Evolutionary conservation across 805 yeast species (phyloP), one percentile per base, ranked within the genome.

Genomic region (Metschnikowia sp.): DNA sequence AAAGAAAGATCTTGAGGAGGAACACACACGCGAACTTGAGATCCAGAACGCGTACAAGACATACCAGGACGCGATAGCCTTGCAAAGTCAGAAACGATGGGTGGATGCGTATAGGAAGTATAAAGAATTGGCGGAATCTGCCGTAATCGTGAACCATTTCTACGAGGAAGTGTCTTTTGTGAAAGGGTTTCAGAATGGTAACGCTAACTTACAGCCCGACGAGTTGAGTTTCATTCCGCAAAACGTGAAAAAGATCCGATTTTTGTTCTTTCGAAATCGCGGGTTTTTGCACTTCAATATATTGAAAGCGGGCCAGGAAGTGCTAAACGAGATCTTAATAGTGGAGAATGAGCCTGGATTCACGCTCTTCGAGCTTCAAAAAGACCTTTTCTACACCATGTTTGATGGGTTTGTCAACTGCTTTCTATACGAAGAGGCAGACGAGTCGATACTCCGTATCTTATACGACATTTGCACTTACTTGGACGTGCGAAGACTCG

Each of bases 1-100:
- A 32, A 92, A 88, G 53, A 69, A 70, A 49, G 75, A 69, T 46
- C 55, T 65, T 35, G 86, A 84, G 32, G 96, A 91, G 53, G 92
- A 89, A 53, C 96, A 90, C 59, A 86, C 97, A 1, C 73, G 96
- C 40, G 99, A 94, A 62, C 71, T 92, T 22, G 97, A 92, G 67
- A 77, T 83, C 18, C 98, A 94, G 63, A 87, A 86, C 59, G 94
- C 96, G 3, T 84, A 86, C 62, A 81, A 80, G 54, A 66, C 83
- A 10, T 89, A 86, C 61, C 88, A 88, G 56, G 65, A 67, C 18
- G 97, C 97, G 0, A 69, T 94, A 38, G 63, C 66, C 9, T 68
- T 68, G 9, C 92, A 94, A 54, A 81, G 82, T 52, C 63, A 68
- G 1, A 65, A 68, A 3, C 59, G 78, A 2, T 76, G 73, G 50